Evolutionary conservation across 305 asterid genomes (phyloP).

Genomic region (Ilex paraguariensis): DNA sequence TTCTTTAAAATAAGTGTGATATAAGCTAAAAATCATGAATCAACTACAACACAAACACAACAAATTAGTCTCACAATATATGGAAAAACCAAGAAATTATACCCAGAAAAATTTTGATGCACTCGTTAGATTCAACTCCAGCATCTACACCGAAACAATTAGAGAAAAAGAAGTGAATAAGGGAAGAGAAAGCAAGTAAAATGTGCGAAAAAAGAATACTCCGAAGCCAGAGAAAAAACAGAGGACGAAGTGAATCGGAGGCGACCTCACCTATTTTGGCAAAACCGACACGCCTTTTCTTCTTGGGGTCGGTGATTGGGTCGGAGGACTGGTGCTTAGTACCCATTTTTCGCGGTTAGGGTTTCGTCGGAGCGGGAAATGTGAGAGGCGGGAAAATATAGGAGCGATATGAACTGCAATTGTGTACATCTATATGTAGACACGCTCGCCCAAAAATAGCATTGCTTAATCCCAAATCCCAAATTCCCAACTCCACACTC

Average conservation of each 20-base stretch:
- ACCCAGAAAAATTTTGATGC: constrained; percentile 78
- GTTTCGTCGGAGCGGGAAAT: constrained; percentile 49
- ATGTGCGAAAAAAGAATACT: background rate
- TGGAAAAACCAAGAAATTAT: background rate
- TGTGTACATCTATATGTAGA: no score
- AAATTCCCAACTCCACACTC: no score
- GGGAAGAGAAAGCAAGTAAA: constrained; percentile 11
- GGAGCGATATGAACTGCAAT: no score
- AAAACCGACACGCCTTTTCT: constrained; percentile 66
- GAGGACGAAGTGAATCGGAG: constrained; percentile 6
- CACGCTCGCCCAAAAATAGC: no score
- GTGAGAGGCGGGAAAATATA: constrained; percentile 58
- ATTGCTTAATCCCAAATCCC: no score
- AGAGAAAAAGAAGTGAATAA: constrained; percentile 1
- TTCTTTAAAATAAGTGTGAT: no score
- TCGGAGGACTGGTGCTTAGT: constrained; percentile 76
- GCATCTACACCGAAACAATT: constrained; percentile 43
- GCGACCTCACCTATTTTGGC: constrained; percentile 44
- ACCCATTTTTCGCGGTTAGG: constrained; percentile 76
- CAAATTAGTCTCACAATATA: background rate
- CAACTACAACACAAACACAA: background rate
- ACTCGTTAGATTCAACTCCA: constrained; percentile 70
- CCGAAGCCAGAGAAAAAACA: background rate
- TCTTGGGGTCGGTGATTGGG: constrained; percentile 43
- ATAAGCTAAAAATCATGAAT: background rate